A percentile compares a stretch with the other conserved stretches of the same genome.
Evolutionary conservation across 192 early-diverging fungal species (phyloP).

Genomic region (Linnemannia schmuckeri): DNA sequence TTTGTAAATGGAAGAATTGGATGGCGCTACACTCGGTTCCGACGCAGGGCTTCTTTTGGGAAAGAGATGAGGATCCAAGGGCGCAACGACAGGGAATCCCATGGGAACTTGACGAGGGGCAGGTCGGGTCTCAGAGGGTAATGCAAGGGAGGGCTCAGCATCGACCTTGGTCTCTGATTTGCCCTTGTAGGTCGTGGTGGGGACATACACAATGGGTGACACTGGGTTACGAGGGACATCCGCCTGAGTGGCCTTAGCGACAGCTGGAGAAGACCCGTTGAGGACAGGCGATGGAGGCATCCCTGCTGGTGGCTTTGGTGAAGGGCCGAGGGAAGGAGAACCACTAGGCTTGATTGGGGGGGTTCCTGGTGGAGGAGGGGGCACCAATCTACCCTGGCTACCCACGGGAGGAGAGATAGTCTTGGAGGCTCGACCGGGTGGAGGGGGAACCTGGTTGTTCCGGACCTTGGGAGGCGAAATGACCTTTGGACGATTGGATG

Average conservation of each 20-base stretch:
- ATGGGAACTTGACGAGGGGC: constrained; percentile 34
- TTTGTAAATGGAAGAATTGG: constrained; percentile 8
- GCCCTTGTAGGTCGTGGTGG: constrained; percentile 44
- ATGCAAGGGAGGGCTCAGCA: constrained; percentile 16
- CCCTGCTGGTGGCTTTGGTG: constrained; percentile 38
- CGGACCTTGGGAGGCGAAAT: constrained; percentile 21
- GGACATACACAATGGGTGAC: constrained; percentile 43
- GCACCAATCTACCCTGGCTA: constrained; percentile 8
- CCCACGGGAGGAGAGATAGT: constrained; percentile 37
- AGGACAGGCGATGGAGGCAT: constrained; percentile 27
- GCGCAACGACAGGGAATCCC: constrained; percentile 47
- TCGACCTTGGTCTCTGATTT: constrained; percentile 17
- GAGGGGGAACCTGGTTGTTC: constrained; percentile 1
- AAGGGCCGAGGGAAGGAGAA: constrained; percentile 28
- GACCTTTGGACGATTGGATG: constrained; percentile 26
- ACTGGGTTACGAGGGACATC: constrained; percentile 32
- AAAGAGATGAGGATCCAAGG: constrained; percentile 44
- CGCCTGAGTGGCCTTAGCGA: background rate
- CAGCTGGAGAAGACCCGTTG: constrained; percentile 2
- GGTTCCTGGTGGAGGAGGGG: constrained; percentile 26
- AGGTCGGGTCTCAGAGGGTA: constrained; percentile 26
- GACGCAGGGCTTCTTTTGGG: constrained; percentile 16
- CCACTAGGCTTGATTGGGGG: constrained; percentile 19
- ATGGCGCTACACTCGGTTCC: constrained; percentile 8
- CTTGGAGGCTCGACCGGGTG: constrained; percentile 23